Base-by-base conservation (phyloP, 352 stramenopile genomes). In the Phytophthora tentaculata region DNA sequence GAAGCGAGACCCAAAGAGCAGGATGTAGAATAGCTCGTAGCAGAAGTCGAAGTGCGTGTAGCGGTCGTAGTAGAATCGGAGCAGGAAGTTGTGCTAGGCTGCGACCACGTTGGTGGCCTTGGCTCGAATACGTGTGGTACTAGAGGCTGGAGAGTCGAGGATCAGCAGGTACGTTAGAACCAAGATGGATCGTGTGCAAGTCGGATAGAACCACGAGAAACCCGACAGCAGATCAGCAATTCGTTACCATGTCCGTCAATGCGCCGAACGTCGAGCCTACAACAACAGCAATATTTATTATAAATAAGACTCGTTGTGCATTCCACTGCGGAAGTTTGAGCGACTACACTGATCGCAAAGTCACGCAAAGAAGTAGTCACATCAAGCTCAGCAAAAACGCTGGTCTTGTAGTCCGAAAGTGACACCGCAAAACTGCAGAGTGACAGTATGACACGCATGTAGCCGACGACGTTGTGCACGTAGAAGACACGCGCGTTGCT, bases 201-300 rank as follows among this genome's bases (percentile, higher is more conserved):
- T 95, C 84, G 44, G 90, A 96, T 32, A 99, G 81, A 48, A 99
- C 90, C 45, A 98, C 90, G 17, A 99, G 81, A 41, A 99, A 82
- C 13, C 96, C 97, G 0, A 96, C 88, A 3, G 97, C 99, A 14
- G 96, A 98, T 80, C 95, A 99, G 64, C 97, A 83, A 77, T 99
- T 97, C 19, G 97, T 99, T 24, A 99, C 95, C 97, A 99, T 99
- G 76, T 99, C 97, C 39, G 99, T 79, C 59, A 99, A 85, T 16
- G 90, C 93, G 53, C 97, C 97, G 78, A 98, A 99, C 41, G 84
- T 92, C 39, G 93, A 98, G 64, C 79, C 86, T 92, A 14, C 10
- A 60, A 3, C 22, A 58, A n/a, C 14, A 39, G n/a, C 32, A 14
- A 39, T 20, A 28, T 19, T 10, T 2, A 29, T 56, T 19, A 56